A percentile compares a stretch with the other conserved stretches of the same genome.
phyloP scores from a whole-genome alignment of 768 basidiomycete species.

The Xerocomus brunneocitrinus region DNA sequence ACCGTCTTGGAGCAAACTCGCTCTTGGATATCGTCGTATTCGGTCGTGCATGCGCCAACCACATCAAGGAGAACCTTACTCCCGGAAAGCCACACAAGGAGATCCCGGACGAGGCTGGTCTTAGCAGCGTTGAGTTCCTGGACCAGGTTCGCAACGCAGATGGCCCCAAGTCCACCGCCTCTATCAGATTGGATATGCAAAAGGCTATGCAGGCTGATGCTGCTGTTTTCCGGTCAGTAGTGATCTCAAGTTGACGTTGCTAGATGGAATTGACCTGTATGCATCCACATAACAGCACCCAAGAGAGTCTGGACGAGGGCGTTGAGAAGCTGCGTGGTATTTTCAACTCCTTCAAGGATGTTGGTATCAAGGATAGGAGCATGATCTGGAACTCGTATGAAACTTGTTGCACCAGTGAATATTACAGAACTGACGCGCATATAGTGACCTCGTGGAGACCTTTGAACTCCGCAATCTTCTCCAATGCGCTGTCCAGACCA shows the following conservation, averaged over 20 bases:
- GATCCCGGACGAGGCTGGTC: conserved; percentile 82
- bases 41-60: conserved; percentile 97
- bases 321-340: conserved; percentile 81
- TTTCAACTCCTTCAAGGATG: conserved; percentile 84
- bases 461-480: conserved; percentile 94
- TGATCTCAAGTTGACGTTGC: neutral
- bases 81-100: conserved; percentile 89
- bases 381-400: conserved; percentile 99
- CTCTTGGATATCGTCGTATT: conserved; percentile 98
- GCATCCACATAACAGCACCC: conserved; percentile 51
- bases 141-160: conserved; percentile 83
- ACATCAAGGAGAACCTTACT: conserved; percentile 86
- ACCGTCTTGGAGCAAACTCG: conserved; percentile 99
- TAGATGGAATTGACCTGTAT: conserved; percentile 1
- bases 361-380: conserved; percentile 96
- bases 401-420: neutral
- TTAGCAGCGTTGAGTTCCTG: conserved; percentile 78
- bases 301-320: conserved; percentile 86
- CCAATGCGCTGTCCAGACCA: conserved; percentile 94
- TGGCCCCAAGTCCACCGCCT: conserved; percentile 81
- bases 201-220: conserved; percentile 99
- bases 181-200: conserved; percentile 94
- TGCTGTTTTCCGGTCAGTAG: conserved; percentile 82
- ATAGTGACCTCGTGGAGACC: conserved; percentile 92
- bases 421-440: conserved; percentile 7